Conservation (phyloP, 1,284 basidiomycete species). For the Fomitopsis palustris region DNA sequence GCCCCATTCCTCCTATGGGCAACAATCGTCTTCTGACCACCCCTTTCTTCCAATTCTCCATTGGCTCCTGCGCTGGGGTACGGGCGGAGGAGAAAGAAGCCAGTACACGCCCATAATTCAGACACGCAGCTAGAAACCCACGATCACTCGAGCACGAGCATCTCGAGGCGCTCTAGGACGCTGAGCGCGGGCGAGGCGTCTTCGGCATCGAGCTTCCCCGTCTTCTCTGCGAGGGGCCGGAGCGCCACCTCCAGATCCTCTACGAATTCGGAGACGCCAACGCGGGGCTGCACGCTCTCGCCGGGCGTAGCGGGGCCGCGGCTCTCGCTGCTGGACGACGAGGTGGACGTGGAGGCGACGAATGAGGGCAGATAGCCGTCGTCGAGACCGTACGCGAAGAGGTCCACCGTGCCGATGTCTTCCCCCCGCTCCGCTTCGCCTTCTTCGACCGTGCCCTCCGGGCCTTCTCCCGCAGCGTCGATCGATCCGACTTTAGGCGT, state of each 20-base stretch:
- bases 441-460: not conserved
- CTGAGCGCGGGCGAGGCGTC: not conserved
- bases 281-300: not conserved
- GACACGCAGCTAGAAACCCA: not conserved
- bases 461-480: not conserved
- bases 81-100: not conserved
- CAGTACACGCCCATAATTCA: not conserved
- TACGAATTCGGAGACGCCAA: conserved; percentile 9
- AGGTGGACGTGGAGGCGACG: conserved; percentile 6
- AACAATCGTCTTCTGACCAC: not conserved
- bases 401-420: conserved; percentile 3
- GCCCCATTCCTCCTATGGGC: not conserved
- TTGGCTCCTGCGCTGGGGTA: not conserved
- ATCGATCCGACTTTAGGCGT: not conserved
- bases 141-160: not conserved
- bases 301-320: conserved; percentile 13
- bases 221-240: not conserved
- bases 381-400: not conserved
- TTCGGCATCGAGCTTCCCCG: not conserved
- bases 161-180: conserved; percentile 3
- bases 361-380: not conserved
- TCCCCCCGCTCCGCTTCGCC: not conserved
- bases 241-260: conserved; percentile 6
- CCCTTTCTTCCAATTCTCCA: not conserved
- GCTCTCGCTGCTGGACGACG: conserved; percentile 9